A percentile compares a stretch with the other conserved stretches of the same genome.
phyloP scores from a whole-genome alignment of 176 grass and related monocot genomes.

The Aechmea fasciata region DNA sequence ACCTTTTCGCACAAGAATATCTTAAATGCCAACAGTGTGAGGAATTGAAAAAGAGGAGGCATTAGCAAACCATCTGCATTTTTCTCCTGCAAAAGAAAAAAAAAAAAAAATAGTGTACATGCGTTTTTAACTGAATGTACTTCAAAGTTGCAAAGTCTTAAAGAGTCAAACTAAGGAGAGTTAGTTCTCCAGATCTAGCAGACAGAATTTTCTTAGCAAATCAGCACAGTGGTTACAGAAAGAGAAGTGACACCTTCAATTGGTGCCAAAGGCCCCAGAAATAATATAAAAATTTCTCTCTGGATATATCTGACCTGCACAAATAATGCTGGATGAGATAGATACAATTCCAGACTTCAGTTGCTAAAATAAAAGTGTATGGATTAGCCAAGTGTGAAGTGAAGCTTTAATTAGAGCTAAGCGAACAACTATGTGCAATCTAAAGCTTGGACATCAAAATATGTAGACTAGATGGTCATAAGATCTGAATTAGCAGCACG shows the following conservation, averaged over 20 bases:
- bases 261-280: slow-evolving; percentile 18
- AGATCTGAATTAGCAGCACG: not conserved
- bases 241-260: slow-evolving; percentile 5
- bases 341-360: not conserved
- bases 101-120: not conserved
- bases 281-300: slow-evolving; percentile 21
- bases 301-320: slow-evolving; percentile 21
- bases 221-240: not conserved
- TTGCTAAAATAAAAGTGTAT: too few species aligned
- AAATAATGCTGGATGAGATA: not conserved
- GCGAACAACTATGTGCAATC: too few species aligned
- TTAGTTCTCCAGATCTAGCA: not conserved
- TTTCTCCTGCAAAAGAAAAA: slow-evolving; percentile 28
- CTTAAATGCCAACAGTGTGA: slow-evolving; percentile 19
- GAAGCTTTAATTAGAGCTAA: too few species aligned
- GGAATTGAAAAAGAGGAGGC: slow-evolving; percentile 44
- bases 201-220: not conserved
- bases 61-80: slow-evolving; percentile 20
- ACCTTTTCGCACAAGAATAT: slow-evolving; percentile 24
- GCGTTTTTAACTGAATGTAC: not conserved
- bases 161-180: not conserved
- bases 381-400: too few species aligned
- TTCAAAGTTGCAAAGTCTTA: not conserved
- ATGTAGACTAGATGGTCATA: not conserved
- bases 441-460: slow-evolving; percentile 12